Evolutionary conservation across 2,329 filamentous ascomycete genomes (phyloP), one percentile per base, ranked within the genome.

Genomic region (Sarocladiaceae sp.): DNA sequence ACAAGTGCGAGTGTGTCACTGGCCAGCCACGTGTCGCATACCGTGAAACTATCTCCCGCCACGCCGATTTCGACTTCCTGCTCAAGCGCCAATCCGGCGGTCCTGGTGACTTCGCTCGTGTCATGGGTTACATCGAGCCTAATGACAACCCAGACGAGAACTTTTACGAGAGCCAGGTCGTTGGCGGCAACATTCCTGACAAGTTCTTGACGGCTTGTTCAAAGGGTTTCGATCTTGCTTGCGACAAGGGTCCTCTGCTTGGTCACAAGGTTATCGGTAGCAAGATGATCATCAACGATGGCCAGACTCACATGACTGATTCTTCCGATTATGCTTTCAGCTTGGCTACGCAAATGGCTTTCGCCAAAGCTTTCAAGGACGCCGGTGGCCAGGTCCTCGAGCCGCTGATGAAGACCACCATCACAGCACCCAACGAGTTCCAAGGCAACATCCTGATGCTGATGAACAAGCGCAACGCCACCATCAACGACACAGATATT

Each of bases 281-380:
- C 18, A 80, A 76, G 66, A 97, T 99, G 91, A 81, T 96, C 53
- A 82, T 99, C 72, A 95, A 94, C 70, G 94, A 99, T 62, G 94
- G 94, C 70, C 90, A 92, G 23, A 99, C 91, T 11, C 94, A 99
- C 78, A 90, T 96, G 67, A 97, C 94, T 28, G 94, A 99, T 77
- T 97, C 94, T 13, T 96, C 89, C 26, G 94, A 99, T 80, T 89
- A 92, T 78, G 85, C 94, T 12, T 99, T 99, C 83, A 95, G 88
- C 71, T 87, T 86, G 60, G 93, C 94, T 12, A 96, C 94, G 2
- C 90, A 96, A 70, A 89, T 96, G 76, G 94, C 94, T 23, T 99
- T 99, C 85, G 85, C 88, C 61, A 96, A 97, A 74, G 88, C 90
- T 17, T 97, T 99, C 75, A 77, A 80, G 55, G 83, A 88, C 12